Percentiles rank a stretch among this genome's conserved stretches.
phyloP scores from a whole-genome alignment of 345 rosid species.

The Citrus unshiu region DNA sequence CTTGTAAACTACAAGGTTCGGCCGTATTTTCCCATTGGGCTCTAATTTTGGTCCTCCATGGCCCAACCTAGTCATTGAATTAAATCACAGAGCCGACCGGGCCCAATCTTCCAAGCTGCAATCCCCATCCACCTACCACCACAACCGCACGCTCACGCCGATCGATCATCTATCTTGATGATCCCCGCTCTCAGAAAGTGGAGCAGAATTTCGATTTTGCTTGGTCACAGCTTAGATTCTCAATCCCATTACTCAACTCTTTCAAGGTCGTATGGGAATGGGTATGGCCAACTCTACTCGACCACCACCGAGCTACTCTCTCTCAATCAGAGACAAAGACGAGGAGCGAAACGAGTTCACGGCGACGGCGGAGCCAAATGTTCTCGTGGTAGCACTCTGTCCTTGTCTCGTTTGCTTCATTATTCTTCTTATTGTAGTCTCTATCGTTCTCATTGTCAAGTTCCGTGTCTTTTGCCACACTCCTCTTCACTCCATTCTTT shows the following conservation, averaged over 20 bases:
- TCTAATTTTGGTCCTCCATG: background rate
- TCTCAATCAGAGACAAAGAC: slow-evolving; percentile 31
- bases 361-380: slow-evolving; percentile 38
- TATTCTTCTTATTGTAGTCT: slow-evolving; percentile 45
- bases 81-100: background rate
- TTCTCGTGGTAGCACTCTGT: slow-evolving; percentile 41
- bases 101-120: background rate
- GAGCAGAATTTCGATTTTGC: slow-evolving; percentile 6
- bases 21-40: background rate
- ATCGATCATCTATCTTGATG: slow-evolving; percentile 25
- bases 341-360: slow-evolving; percentile 21
- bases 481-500: slow-evolving; percentile 51
- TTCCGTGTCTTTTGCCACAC: slow-evolving; percentile 63
- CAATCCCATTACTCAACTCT: background rate
- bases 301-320: slow-evolving; percentile 34
- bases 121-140: background rate
- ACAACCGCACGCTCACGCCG: background rate
- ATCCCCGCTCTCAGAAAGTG: slow-evolving; percentile 18
- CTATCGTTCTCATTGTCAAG: slow-evolving; percentile 51
- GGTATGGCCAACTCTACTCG: slow-evolving; percentile 31
- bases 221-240: slow-evolving; percentile 3
- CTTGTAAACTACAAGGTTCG: background rate
- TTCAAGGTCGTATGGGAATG: slow-evolving; percentile 10
- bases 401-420: slow-evolving; percentile 56
- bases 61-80: too few relatives aligned